Conservation (phyloP, 208 protist species). For the Trichomonas gallinae region DNA sequence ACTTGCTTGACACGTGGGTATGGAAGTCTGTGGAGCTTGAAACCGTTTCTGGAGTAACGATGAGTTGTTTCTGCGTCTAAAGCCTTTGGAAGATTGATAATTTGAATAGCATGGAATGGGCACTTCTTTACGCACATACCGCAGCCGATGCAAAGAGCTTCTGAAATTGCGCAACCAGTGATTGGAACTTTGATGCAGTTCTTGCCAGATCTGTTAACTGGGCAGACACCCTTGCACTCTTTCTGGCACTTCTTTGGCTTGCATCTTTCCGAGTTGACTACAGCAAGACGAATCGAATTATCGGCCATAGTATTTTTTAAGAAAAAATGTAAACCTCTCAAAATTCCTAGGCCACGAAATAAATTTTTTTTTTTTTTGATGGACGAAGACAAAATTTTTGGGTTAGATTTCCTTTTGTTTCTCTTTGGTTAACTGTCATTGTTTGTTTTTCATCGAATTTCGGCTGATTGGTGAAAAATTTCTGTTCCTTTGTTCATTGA, state of each 20-base stretch:
- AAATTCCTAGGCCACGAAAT: neutral
- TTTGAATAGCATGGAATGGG: conserved; percentile 96
- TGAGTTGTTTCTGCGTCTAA: conserved; percentile 88
- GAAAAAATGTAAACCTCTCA: neutral
- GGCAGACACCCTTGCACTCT: conserved; percentile 95
- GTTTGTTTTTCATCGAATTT: too few species aligned
- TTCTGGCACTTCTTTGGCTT: conserved; percentile 95
- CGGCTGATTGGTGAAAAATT: too few species aligned
- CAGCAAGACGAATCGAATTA: conserved; percentile 85
- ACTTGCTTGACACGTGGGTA: conserved; percentile 92
- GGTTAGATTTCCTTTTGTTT: too few species aligned
- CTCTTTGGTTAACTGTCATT: too few species aligned
- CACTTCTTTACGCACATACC: conserved; percentile 96
- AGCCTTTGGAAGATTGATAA: conserved; percentile 98
- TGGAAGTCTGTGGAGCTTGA: conserved; percentile 97
- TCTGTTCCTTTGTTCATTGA: too few species aligned
- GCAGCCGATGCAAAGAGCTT: conserved; percentile 98
- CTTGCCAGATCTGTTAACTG: conserved; percentile 75
- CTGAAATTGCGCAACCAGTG: conserved; percentile 79
- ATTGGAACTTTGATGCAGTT: conserved; percentile 90
- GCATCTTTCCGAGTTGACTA: conserved; percentile 91
- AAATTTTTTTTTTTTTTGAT: neutral
- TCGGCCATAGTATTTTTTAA: neutral
- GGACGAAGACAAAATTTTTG: neutral
- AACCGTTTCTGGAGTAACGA: conserved; percentile 95